Conservation (phyloP, 768 basidiomycete species). For the Agaricus sinodeliciosus region DNA sequence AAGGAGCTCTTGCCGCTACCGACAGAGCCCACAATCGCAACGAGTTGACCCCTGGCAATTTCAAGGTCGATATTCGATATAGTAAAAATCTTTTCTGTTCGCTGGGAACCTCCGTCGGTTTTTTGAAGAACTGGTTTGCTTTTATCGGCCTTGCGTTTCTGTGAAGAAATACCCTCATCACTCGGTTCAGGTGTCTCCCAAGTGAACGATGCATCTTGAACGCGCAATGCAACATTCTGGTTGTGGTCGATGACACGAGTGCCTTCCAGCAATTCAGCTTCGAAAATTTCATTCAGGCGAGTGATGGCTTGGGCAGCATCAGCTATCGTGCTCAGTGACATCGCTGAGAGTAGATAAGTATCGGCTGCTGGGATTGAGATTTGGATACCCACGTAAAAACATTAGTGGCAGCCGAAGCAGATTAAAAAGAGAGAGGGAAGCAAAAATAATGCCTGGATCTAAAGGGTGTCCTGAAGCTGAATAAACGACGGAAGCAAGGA, state of each 20-base stretch:
- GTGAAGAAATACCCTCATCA: constrained; percentile 21
- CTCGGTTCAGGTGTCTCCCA: constrained; percentile 79
- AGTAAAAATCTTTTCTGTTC: constrained; percentile 49
- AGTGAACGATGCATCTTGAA: constrained; percentile 67
- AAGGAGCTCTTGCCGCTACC: constrained; percentile 67
- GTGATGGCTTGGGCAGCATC: constrained; percentile 79
- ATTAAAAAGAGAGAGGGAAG: constrained; percentile 82
- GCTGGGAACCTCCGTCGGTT: constrained; percentile 15
- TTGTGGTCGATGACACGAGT: constrained; percentile 45
- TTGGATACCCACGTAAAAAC: constrained; percentile 44
- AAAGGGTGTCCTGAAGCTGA: constrained; percentile 63
- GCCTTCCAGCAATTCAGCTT: constrained; percentile 69
- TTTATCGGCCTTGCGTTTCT: constrained; percentile 17
- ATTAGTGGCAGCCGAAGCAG: constrained; percentile 77
- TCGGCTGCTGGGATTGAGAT: constrained; percentile 8
- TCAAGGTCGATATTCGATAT: constrained; percentile 56
- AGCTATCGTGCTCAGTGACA: constrained; percentile 70
- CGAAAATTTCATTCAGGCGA: constrained; percentile 76
- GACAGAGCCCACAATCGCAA: constrained; percentile 82
- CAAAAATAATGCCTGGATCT: constrained; percentile 69
- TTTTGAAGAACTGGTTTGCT: constrained; percentile 4
- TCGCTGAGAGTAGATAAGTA: constrained; percentile 31
- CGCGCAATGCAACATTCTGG: constrained; percentile 58
- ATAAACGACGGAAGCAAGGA: constrained; percentile 73
- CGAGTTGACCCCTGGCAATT: constrained; percentile 71